These are phyloP conservation scores for Fraxinus platypoda DNA, from an alignment of 305 asterid genomes.

Conservation along the genomic window DNA sequence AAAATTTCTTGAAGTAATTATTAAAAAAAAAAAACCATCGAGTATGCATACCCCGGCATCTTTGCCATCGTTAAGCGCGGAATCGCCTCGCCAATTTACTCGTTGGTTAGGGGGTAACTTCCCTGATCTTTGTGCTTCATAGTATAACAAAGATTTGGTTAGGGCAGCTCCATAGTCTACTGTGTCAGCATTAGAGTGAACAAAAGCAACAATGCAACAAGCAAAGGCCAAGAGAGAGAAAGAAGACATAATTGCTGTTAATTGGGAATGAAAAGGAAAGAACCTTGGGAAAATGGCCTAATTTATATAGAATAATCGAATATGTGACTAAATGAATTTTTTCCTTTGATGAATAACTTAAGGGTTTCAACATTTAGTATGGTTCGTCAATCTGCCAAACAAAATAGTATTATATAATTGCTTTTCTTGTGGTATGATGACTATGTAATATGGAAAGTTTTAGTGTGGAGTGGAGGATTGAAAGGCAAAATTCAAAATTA, in stretches of 20 bases:
- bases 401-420: background rate
- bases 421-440: background rate
- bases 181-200: conserved; percentile 31
- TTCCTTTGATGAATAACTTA: background rate
- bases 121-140: conserved; percentile 68
- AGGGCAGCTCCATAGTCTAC: conserved; percentile 53
- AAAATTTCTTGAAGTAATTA: no score
- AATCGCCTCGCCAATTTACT: conserved; percentile 55
- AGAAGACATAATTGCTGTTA: conserved; percentile 27
- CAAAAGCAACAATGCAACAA: conserved; percentile 23
- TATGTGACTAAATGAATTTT: background rate
- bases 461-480: background rate
- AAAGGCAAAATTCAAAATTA: background rate
- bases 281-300: background rate
- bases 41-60: conserved; percentile 32
- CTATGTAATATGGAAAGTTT: background rate
- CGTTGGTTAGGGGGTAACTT: conserved; percentile 50
- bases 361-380: background rate
- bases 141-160: conserved; percentile 47
- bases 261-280: background rate
- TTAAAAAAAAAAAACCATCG: no score
- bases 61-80: conserved; percentile 52
- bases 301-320: background rate
- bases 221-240: conserved; percentile 20
- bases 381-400: background rate